Base-by-base conservation (phyloP, 768 basidiomycete genomes). In the Termitomyces sp. region DNA sequence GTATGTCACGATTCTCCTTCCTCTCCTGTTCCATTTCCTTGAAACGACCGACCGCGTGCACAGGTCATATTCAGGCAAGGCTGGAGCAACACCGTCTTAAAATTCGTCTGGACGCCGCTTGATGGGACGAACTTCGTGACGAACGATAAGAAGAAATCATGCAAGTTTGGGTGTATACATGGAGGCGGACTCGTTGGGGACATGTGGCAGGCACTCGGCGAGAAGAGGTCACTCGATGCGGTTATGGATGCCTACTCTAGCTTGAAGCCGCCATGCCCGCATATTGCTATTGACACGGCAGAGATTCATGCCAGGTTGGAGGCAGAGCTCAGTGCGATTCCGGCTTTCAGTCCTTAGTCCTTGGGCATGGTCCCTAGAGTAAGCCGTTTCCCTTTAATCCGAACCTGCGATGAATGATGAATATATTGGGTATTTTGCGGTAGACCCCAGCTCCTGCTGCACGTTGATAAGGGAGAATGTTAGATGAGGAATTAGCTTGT, bases 121-220 rank as follows among this genome's bases (percentile, higher is more conserved):
- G 57, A 57, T 0, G 57, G 57, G 12, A 57, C 57, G 24, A 35
- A 57, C 4, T 57, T 48, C 8, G n/a, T 38, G 4, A 38, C 28
- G 15, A 9, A 5, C 1, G 56, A 48, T 20, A 35, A 36, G 16
- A 57, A 38, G 45, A 57, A 57, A 16, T 2, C 57, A 16, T 58
- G 57, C 46, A 38, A n/a, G 32, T 58, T 9, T 28, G 36, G 57
- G n/a, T 58, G 57, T 49, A 6, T 58, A 8, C 46, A 49, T 28
- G 36, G 57, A 4, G 57, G 46, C 16, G 57, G 57, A 12, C 57
- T 58, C 22, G 28, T 58, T 12, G 46, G 8, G 5, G 48, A 58
- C 11, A 20, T 57, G 28, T 56, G 55, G 60, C 32, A n/a, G 32
- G 5, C 0, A 5, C 33, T 61, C 8, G 55, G 42, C 0, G 61